Evolutionary conservation across 176 grass and related monocot species (phyloP), one percentile per base, ranked within the genome.

Genomic region (Aegilops longissima): DNA sequence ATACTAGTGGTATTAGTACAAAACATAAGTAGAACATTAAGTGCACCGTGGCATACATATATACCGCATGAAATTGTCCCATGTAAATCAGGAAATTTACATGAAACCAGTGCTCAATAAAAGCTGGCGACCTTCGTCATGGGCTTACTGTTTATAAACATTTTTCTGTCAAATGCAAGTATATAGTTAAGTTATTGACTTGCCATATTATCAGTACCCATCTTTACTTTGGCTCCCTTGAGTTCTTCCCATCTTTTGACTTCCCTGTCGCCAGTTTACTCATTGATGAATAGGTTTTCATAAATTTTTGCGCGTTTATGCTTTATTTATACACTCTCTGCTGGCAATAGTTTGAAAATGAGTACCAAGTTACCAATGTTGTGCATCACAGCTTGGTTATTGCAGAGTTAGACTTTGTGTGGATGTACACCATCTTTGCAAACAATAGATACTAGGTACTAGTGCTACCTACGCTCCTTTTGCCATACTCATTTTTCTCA

Each of bases 381-480:
- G 66, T 82, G 80, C 65, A 56, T 70, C 44, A 10, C 49, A 82
- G 30, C 80, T 12, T 36, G 21, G 47, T 58, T 70, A 70, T 70
- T 38, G 66, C 45, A 70, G 20, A 14, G 45, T 56, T 33, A 39
- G 47, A 58, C 21, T 54, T 23, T n/a, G 24, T 58, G 20, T 58
- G 80, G 51, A 58, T 71, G 21, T 72, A 33, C 66, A 39, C 49
- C 66, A 58, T 83, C 49, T 72, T 82, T 38, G 66, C 31, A 23
- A 71, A 70, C 30, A 23, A 25, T 38, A 70, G 29, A 82, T 56
- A 59, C n/a, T 56, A 70, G 20, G 65, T 71, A 70, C 13, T 7
- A 70, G 13, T 51, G 40, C 16, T 81, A 33, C 79, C 27, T 51
- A 69, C 68, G 27, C 40, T 49, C 29, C 40, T 12, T 34, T 58